A percentile compares a stretch with the other conserved stretches of the same genome.
Evolutionary conservation across 352 stramenopile species (phyloP).

Genomic region (Globisporangium camurandrum): DNA sequence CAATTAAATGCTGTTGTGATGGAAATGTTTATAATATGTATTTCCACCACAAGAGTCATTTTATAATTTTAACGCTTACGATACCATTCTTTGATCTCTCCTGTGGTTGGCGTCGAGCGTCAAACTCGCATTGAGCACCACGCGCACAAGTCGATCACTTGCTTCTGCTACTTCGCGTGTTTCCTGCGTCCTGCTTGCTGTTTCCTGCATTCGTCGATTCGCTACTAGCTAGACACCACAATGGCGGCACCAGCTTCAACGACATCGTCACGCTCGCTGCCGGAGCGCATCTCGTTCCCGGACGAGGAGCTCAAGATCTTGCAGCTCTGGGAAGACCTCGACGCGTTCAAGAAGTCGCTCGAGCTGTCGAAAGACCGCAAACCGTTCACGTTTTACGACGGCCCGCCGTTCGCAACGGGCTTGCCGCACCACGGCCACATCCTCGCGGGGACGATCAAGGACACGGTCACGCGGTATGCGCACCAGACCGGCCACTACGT

Average conservation of each 20-base stretch:
- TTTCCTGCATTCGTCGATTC: too few relatives aligned
- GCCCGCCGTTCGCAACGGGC: slow-evolving; percentile 97
- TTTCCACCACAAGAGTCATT: slow-evolving; percentile 11
- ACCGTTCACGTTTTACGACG: slow-evolving; percentile 99
- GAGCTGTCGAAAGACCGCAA: slow-evolving; percentile 88
- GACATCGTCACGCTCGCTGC: slow-evolving; percentile 51
- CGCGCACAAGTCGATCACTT: slow-evolving; percentile 4
- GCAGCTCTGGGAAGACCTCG: slow-evolving; percentile 75
- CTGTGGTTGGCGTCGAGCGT: slow-evolving; percentile 10
- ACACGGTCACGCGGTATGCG: slow-evolving; percentile 99
- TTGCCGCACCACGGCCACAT: slow-evolving; percentile 99
- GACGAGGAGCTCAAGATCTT: slow-evolving; percentile 77
- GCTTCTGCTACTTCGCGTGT: not conserved
- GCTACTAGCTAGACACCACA: too few relatives aligned
- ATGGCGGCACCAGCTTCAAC: slow-evolving; percentile 17
- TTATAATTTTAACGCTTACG: too few relatives aligned
- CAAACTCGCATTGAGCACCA: slow-evolving; percentile 12
- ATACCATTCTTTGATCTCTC: too few relatives aligned
- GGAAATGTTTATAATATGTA: too few relatives aligned
- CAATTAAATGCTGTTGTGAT: too few relatives aligned
- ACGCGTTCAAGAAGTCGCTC: slow-evolving; percentile 89
- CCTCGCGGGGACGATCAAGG: slow-evolving; percentile 99
- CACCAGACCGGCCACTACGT: slow-evolving; percentile 97
- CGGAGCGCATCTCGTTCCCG: slow-evolving; percentile 84
- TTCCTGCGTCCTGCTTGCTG: too few relatives aligned